Evolutionary conservation across 768 basidiomycete species (phyloP).

Genomic region (Russula griseocarnosa): DNA sequence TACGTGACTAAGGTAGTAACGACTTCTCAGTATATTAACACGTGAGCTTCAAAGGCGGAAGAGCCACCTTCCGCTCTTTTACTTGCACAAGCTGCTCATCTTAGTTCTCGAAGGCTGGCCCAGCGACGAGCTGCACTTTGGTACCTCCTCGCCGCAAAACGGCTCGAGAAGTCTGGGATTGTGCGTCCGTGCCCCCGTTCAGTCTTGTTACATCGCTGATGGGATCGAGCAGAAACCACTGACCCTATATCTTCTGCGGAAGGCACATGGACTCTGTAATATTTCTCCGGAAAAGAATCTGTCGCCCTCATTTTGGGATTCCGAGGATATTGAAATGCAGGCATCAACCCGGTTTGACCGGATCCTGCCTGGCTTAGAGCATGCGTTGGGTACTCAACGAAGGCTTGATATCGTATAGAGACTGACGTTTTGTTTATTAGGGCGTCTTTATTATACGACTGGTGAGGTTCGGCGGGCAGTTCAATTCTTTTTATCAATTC

Average conservation of each 20-base stretch:
- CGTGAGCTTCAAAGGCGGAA: conserved; percentile 53
- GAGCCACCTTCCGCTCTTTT: conserved; percentile 77
- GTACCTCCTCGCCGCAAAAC: conserved; percentile 73
- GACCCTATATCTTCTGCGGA: conserved; percentile 78
- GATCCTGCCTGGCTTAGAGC: conserved; percentile 72
- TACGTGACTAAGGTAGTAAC: conserved; percentile 39
- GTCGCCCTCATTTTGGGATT: conserved; percentile 79
- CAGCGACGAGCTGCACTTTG: conserved; percentile 68
- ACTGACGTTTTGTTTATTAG: conserved; percentile 40
- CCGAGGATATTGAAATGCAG: conserved; percentile 46
- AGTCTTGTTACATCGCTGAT: conserved; percentile 10
- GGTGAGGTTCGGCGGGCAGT: conserved; percentile 79
- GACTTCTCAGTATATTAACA: conserved; percentile 9
- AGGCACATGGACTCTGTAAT: conserved; percentile 61
- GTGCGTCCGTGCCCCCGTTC: conserved; percentile 43
- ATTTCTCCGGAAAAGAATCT: conserved; percentile 50
- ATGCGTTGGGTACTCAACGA: conserved; percentile 55
- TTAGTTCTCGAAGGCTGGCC: conserved; percentile 56
- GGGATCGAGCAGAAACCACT: conserved; percentile 66
- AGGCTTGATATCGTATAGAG: background rate
- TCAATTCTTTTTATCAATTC: conserved; percentile 66
- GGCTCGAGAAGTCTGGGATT: conserved; percentile 79
- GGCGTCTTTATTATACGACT: conserved; percentile 83
- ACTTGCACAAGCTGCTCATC: conserved; percentile 71
- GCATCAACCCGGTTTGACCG: conserved; percentile 52